Evolutionary conservation across 176 grass and related monocot genomes (phyloP), one percentile per base, ranked within the genome.

Genomic region (Lolium rigidum): DNA sequence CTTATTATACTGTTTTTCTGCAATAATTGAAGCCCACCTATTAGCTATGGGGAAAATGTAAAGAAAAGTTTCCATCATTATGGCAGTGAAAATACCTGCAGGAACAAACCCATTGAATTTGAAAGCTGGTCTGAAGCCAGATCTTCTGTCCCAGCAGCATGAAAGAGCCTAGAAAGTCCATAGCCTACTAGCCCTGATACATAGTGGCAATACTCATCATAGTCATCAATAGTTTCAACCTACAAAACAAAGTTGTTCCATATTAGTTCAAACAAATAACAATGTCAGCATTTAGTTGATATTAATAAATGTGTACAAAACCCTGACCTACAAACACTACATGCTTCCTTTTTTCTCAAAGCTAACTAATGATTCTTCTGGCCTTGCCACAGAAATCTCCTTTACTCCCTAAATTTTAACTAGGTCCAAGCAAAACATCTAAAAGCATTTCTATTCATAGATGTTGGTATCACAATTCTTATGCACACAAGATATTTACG

Each of bases 1-100:
- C 97, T 90, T 86, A 98, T 98, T 83, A 98, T 95, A 91, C 95
- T 98, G 37, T 92, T 85, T 98, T 98, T 98, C 97, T 98, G 92
- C 76, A 83, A 61, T 73, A 83, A 61, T 77, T 87, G 25, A 82
- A 83, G 48, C 76, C 77, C 25, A 88, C 73, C n/a, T 80, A 78
- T 22, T 61, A 71, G 37, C 60, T 79, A 64, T 17, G 54, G 67
- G 13, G 13, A 22, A 91, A 72, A n/a, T 76, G 18, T 20, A 80
- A 21, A 24, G 74, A 35, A 52, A 52, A 9, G 1, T 76, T 0
- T 16, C 3, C 48, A 74, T 87, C 38, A 48, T 43, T 76, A 1
- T 17, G 9, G 81, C n/a, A 41, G 54, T 39, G 25, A 26, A 66
- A 35, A 87, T 74, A 98, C 97, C 93, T 98, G 97, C 54, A 98